A percentile compares a stretch with the other conserved stretches of the same genome.
phyloP scores from a whole-genome alignment of 176 grass and related monocot species.

The Pharus latifolius region DNA sequence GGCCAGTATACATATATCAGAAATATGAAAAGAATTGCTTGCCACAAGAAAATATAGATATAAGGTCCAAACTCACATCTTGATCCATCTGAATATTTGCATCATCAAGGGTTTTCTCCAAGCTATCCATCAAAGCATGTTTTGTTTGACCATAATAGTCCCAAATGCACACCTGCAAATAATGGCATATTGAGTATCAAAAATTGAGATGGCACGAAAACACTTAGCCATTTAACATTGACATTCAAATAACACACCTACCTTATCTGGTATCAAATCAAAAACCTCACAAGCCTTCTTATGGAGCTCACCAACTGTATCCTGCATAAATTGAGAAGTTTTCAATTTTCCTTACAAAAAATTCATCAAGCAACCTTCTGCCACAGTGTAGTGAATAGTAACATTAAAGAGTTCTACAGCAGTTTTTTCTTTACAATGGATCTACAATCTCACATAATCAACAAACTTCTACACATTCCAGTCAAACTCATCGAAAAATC shows the following conservation, averaged over 20 bases:
- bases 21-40: not conserved
- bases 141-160: constrained; percentile 90
- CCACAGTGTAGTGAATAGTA: not conserved
- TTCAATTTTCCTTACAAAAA: not conserved
- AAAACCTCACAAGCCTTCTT: constrained; percentile 86
- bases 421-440: not conserved
- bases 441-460: not conserved
- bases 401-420: not conserved
- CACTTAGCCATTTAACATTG: not conserved
- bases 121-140: constrained; percentile 90
- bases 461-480: not conserved
- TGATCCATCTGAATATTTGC: constrained; percentile 99
- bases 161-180: constrained; percentile 74
- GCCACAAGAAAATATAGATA: not conserved
- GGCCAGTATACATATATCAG: not conserved
- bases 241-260: constrained; percentile 23
- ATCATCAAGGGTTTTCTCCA: constrained; percentile 95
- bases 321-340: constrained; percentile 35
- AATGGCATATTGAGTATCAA: constrained; percentile 6
- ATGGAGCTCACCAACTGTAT: constrained; percentile 72
- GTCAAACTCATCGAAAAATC: constrained; percentile 4
- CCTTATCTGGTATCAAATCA: constrained; percentile 76
- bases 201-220: constrained; percentile 1
- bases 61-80: constrained; percentile 42
- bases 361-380: not conserved